Evolutionary conservation across 2,329 filamentous ascomycete species (phyloP), one percentile per base, ranked within the genome.

Genomic region (Fusarium falciforme): DNA sequence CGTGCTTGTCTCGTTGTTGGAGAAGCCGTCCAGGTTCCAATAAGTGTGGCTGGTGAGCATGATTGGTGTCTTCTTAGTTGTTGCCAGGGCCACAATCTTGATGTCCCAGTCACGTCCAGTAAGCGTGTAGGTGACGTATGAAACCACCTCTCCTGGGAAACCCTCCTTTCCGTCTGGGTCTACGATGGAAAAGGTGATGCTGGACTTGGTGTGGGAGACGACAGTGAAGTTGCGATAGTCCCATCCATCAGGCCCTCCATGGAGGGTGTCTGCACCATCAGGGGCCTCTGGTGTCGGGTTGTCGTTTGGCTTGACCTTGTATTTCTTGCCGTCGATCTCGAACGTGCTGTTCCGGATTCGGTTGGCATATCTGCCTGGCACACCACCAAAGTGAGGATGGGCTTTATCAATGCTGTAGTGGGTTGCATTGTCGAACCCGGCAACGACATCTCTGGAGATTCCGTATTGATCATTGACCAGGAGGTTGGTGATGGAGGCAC

Each of bases 21-120:
- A 87, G 78, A 93, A 96, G 36, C 91, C 93, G 78, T 95, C 93
- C 52, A 96, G 86, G 81, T 95, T 95, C 93, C 93, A 96, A 87
- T 96, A 96, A 9, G 89, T 90, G 85, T 93, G 87, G 74, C 85
- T 88, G 79, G 89, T 93, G 67, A 96, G 87, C 93, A 96, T 95
- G 81, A 96, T 94, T 58, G 93, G 93, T 7, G 93, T 95, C 84
- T 91, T 92, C 84, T 93, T 90, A 33, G 92, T 93, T 10, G 91
- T 91, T 4, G 93, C 86, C 64, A 93, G 82, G 44, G 93, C 93
- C 16, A 91, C 84, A 87, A 95, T 94, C 82, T 90, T 92, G 77
- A 94, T 87, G 78, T 93, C 87, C 92, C 93, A 95, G 57, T 90
- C 89, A 80, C 88, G 85, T 31, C 90, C 89, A 5, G 86, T 86